Evolutionary conservation across 495 filamentous ascomycete species (phyloP).

Genomic region (Hyaloscypha hepaticicola): DNA sequence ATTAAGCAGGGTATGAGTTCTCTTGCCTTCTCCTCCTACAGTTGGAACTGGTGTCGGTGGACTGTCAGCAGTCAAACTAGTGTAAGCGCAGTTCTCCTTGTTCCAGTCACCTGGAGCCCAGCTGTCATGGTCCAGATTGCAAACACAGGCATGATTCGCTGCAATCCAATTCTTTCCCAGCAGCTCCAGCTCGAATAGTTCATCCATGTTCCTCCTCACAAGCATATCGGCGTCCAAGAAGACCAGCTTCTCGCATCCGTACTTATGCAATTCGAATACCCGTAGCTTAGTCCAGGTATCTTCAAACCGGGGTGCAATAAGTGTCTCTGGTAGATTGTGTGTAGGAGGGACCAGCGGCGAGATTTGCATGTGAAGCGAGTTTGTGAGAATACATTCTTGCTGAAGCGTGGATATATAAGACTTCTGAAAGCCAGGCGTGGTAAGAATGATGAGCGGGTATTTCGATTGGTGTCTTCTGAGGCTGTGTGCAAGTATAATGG

Average conservation of each 20-base stretch:
- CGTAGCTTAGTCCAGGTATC: constrained; percentile 51
- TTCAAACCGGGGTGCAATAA: constrained; percentile 40
- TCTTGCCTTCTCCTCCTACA: constrained; percentile 7
- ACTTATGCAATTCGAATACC: constrained; percentile 43
- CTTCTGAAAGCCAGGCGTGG: constrained; percentile 39
- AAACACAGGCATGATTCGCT: constrained; percentile 53
- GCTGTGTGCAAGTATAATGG: constrained; percentile 47
- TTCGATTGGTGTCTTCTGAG: constrained; percentile 42
- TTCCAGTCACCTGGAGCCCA: constrained; percentile 52
- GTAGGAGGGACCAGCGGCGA: constrained; percentile 36
- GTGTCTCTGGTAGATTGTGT: constrained; percentile 22
- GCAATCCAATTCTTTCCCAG: constrained; percentile 42
- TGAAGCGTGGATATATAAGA: constrained; percentile 33
- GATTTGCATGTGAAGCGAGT: constrained; percentile 36
- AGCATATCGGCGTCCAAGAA: constrained; percentile 55
- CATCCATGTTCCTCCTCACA: constrained; percentile 44
- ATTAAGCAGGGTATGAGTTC: constrained; percentile 42
- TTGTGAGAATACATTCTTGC: constrained; percentile 35
- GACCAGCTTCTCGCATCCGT: constrained; percentile 40
- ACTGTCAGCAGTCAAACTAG: constrained; percentile 32
- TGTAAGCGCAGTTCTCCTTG: constrained; percentile 50
- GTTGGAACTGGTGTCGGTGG: constrained; percentile 30
- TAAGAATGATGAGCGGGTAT: constrained; percentile 49
- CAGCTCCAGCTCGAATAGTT: constrained; percentile 39
- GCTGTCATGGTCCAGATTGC: constrained; percentile 44